A percentile compares a stretch with the other conserved stretches of the same genome.
phyloP scores from a whole-genome alignment of 2,329 filamentous ascomycete species.

The Sclerotinia trifoliorum region DNA sequence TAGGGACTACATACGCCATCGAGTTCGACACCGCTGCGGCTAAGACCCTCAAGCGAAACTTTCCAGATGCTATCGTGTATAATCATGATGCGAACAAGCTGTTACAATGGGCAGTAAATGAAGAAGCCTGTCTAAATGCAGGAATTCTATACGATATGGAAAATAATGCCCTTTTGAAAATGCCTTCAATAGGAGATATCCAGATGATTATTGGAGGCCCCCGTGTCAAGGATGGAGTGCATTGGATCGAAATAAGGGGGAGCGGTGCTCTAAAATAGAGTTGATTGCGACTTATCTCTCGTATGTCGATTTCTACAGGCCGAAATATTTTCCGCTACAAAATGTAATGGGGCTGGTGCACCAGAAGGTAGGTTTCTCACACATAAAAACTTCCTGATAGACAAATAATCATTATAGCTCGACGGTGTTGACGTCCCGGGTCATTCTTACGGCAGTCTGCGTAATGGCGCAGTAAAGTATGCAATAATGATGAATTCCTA shows the following conservation, averaged over 20 bases:
- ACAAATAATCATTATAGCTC: background rate
- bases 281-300: constrained; percentile 29
- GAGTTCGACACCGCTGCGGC: constrained; percentile 21
- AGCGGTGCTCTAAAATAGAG: constrained; percentile 30
- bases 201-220: constrained; percentile 25
- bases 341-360: constrained; percentile 30
- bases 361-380: constrained; percentile 17
- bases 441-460: background rate
- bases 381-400: background rate
- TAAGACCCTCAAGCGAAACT: background rate
- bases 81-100: constrained; percentile 20
- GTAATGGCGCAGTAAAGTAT: constrained; percentile 20
- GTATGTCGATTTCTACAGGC: constrained; percentile 33
- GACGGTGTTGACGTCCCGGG: background rate
- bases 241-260: constrained; percentile 24
- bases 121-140: constrained; percentile 10
- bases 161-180: background rate
- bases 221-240: constrained; percentile 29
- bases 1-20: constrained; percentile 19
- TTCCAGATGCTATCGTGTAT: constrained; percentile 5
- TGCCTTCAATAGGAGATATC: constrained; percentile 26
- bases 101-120: constrained; percentile 9
- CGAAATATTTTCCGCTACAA: constrained; percentile 33
- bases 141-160: background rate
- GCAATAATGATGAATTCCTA: background rate